Base-by-base conservation (phyloP, 2,329 filamentous ascomycete genomes). In the Ophiostoma sp. region DNA sequence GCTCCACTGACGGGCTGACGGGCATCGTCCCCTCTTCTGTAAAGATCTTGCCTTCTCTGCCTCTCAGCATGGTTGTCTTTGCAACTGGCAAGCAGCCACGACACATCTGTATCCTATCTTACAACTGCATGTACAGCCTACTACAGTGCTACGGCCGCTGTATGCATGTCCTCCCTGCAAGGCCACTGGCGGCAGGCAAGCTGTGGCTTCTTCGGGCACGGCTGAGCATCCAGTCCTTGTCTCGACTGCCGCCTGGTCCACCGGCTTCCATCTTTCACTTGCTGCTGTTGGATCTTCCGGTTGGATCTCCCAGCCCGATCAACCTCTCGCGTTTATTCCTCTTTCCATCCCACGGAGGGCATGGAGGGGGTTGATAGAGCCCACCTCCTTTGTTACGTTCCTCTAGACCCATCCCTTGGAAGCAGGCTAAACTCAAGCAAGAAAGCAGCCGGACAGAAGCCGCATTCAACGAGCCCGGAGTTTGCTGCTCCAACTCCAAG, bases 401-500 rank as follows among this genome's bases (percentile, higher is more conserved):
- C 9, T 41, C 60, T 12, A 60, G 55, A 60, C 11, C 55, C 55
- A 64, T 64, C 63, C 63, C 63, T 64, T 64, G 63, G 41, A 16
- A 45, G 63, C 41, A 27, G 42, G 12, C 63, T 64, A 64, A 38
- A 7, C 63, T 45, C 63, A 64, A 47, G 42, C 63, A 64, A 64
- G 63, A 64, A 64, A 64, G 18, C 42, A 64, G 42, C 63, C 63
- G 63, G 42, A 42, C 42, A 45, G 27, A 27, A 27, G 27, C 27
- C 27, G 27, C 27, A 27, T 27, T 27, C 27, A 27, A 27, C 27
- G 27, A 27, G 27, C 27, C 27, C 27, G 27, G 27, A 1, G 27
- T 27, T 27, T 27, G 27, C 27, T 27, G 27, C 27, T 27, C 18
- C 14, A 44, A 7, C 60, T 40, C 60, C 60, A 63, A 27, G 27